Evolutionary conservation across 2,329 filamentous ascomycete genomes (phyloP).

Genomic region (Aspergillus sp.): DNA sequence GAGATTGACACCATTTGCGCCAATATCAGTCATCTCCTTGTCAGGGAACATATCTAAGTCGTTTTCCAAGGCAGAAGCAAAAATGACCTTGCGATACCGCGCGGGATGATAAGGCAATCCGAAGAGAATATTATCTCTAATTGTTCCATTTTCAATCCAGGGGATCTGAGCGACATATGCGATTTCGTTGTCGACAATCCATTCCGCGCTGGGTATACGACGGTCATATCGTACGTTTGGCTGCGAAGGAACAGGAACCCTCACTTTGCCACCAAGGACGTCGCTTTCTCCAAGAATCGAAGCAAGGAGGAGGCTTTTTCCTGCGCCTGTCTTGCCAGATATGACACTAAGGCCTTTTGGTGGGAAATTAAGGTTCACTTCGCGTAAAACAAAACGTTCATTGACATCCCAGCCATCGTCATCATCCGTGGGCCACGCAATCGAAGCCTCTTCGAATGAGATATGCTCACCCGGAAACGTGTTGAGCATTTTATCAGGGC

Average conservation of each 20-base stretch:
- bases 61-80: constrained; percentile 64
- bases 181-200: constrained; percentile 62
- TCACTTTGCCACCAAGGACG: constrained; percentile 54
- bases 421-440: constrained; percentile 62
- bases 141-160: constrained; percentile 76
- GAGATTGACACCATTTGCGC: constrained; percentile 75
- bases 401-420: constrained; percentile 35
- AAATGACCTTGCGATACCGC: constrained; percentile 63
- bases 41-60: constrained; percentile 69
- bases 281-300: constrained; percentile 69
- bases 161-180: constrained; percentile 73
- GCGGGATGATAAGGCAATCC: constrained; percentile 60
- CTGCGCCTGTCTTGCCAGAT: constrained; percentile 67
- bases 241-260: constrained; percentile 41
- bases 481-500: constrained; percentile 53
- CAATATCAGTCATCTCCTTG: constrained; percentile 72
- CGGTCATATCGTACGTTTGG: constrained; percentile 54
- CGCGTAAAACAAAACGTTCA: constrained; percentile 51
- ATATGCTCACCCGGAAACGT: constrained; percentile 50
- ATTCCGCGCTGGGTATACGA: constrained; percentile 54
- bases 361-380: constrained; percentile 61
- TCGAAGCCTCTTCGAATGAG: constrained; percentile 56
- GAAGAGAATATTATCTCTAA: constrained; percentile 71
- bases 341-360: constrained; percentile 64
- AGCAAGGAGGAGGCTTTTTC: constrained; percentile 66